Percentiles rank a stretch among this genome's conserved stretches.
Evolutionary conservation across 306 rosid species (phyloP).

Genomic region (Citrullus colocynthis): DNA sequence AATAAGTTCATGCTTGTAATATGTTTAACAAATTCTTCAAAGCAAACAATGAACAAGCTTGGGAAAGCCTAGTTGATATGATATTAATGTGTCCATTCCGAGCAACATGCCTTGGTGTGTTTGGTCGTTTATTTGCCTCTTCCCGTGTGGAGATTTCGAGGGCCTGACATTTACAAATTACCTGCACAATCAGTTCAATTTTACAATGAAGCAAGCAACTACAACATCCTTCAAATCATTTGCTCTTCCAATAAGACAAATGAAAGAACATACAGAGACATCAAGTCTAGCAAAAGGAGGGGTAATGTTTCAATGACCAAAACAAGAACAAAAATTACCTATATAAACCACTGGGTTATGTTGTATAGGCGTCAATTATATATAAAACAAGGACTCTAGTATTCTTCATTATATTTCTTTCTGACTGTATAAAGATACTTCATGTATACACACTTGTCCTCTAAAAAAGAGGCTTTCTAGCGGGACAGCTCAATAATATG

Average conservation of each 20-base stretch:
- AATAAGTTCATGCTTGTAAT: neutral
- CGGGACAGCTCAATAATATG: neutral
- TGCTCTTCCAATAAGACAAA: no score
- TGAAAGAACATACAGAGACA: no score
- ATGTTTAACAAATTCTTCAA: neutral
- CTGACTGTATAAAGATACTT: neutral
- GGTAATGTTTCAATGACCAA: neutral
- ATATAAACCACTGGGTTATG: neutral
- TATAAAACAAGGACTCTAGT: neutral
- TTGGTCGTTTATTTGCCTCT: neutral
- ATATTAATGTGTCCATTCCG: neutral
- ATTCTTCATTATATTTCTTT: neutral
- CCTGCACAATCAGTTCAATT: neutral
- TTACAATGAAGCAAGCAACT: neutral
- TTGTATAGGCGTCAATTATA: neutral
- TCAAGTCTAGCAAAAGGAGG: no score
- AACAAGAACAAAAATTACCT: neutral
- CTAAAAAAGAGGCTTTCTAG: no score
- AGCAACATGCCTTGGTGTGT: neutral
- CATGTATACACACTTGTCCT: neutral
- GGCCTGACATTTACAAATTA: neutral
- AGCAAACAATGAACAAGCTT: neutral
- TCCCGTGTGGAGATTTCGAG: neutral
- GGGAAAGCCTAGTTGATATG: neutral
- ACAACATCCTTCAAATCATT: no score